phyloP scores from a whole-genome alignment of 2,329 filamentous ascomycete species.

The Thelonectria blattea region DNA sequence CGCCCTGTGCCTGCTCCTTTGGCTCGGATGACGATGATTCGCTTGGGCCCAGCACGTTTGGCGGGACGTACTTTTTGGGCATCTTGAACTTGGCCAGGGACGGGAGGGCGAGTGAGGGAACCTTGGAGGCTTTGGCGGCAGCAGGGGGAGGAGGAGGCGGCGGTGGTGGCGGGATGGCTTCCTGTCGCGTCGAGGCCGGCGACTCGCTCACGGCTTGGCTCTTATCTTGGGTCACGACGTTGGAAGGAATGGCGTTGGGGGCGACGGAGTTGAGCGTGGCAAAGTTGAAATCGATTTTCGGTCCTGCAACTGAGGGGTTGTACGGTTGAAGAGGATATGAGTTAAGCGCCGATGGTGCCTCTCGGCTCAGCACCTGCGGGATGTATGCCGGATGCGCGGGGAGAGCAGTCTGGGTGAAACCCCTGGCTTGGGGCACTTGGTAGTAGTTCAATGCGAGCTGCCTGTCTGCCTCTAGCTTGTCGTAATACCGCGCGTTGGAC shows the following conservation, averaged over 20 bases:
- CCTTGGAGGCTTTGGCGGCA: slow-evolving; percentile 12
- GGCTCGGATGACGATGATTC: slow-evolving; percentile 37
- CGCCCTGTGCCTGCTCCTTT: not conserved
- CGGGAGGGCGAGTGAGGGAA: slow-evolving; percentile 37
- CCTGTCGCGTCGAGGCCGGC: not conserved
- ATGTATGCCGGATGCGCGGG: slow-evolving; percentile 27
- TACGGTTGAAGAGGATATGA: slow-evolving; percentile 46
- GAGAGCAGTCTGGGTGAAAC: slow-evolving; percentile 17
- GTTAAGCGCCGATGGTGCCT: slow-evolving; percentile 34
- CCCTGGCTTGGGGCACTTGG: slow-evolving; percentile 20
- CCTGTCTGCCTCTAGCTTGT: slow-evolving; percentile 3
- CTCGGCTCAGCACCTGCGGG: slow-evolving; percentile 15
- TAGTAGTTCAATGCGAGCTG: slow-evolving; percentile 17
- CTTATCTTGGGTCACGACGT: not conserved
- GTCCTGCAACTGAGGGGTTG: slow-evolving; percentile 38
- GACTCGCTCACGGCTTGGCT: not conserved
- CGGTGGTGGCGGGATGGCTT: not conserved
- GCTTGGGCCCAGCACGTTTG: slow-evolving; percentile 44
- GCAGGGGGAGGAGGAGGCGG: slow-evolving; percentile 38
- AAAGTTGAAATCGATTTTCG: not conserved
- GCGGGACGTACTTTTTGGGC: slow-evolving; percentile 51
- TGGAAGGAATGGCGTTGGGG: not conserved
- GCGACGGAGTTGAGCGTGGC: not conserved
- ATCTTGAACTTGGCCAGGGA: slow-evolving; percentile 45
- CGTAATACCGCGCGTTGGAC: slow-evolving; percentile 24